phyloP scores from a whole-genome alignment of 2,329 filamentous ascomycete species.

The Apiospora saccharicola region DNA sequence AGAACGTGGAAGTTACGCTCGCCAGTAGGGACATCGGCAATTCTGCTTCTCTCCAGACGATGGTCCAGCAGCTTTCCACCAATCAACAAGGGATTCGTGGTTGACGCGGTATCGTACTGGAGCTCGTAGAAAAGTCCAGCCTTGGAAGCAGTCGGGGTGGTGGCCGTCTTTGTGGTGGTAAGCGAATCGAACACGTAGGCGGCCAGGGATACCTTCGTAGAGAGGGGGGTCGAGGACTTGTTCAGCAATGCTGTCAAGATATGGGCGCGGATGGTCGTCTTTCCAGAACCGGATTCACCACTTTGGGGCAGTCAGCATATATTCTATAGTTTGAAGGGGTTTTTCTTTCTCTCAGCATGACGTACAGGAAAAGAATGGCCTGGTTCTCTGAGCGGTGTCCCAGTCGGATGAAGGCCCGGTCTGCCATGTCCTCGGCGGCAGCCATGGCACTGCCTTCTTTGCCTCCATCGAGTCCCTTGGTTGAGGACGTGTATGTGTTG shows the following conservation, averaged over 20 bases:
- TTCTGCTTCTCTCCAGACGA: conserved; percentile 87
- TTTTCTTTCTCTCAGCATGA: conserved; percentile 33
- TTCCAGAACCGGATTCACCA: conserved; percentile 94
- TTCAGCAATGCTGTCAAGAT: conserved; percentile 84
- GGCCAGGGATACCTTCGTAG: conserved; percentile 89
- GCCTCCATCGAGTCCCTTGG: conserved; percentile 86
- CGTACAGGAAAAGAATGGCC: conserved; percentile 90
- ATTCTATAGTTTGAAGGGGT: background rate
- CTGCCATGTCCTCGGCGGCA: conserved; percentile 90
- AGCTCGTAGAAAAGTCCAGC: conserved; percentile 94
- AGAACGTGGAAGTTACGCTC: conserved; percentile 96
- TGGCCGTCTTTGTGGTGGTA: conserved; percentile 96
- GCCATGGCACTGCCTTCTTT: conserved; percentile 93
- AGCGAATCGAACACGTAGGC: conserved; percentile 96
- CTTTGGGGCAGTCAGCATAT: conserved; percentile 53
- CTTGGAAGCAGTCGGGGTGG: conserved; percentile 94
- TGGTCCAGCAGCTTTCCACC: conserved; percentile 96
- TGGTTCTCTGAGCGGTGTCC: conserved; percentile 93
- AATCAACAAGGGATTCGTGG: conserved; percentile 84
- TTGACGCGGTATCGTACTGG: conserved; percentile 91
- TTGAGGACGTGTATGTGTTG: conserved; percentile 92
- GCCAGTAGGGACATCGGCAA: conserved; percentile 90
- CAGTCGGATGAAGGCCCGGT: conserved; percentile 83
- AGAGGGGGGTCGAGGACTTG: conserved; percentile 91
- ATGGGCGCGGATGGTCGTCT: conserved; percentile 93